phyloP scores from a whole-genome alignment of 345 rosid genomes.

The Moringa oleifera region DNA sequence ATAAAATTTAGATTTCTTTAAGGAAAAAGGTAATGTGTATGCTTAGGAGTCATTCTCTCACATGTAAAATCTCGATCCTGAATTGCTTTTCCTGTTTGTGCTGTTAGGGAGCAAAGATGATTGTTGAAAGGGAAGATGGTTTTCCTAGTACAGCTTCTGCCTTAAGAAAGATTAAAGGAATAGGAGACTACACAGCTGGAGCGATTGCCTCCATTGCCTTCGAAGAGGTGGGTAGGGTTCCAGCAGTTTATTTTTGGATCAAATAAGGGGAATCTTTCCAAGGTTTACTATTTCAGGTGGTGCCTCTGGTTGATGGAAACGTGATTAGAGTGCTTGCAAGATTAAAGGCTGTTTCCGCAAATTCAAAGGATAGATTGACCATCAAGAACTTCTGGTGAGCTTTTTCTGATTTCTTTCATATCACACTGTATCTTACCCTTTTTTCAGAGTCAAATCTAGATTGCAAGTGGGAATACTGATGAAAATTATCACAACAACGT shows the following conservation, averaged over 20 bases:
- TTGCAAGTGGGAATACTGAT: neutral
- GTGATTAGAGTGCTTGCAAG: constrained; percentile 66
- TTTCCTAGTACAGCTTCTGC: constrained; percentile 47
- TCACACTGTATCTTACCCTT: constrained; percentile 2
- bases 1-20: too few relatives aligned
- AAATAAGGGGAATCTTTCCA: constrained; percentile 2
- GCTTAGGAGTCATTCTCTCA: neutral
- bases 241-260: constrained; percentile 12
- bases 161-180: constrained; percentile 57
- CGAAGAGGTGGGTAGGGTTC: constrained; percentile 45
- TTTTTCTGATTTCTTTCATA: neutral
- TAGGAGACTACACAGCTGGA: constrained; percentile 79
- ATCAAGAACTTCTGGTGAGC: constrained; percentile 70
- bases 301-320: constrained; percentile 75
- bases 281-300: constrained; percentile 39
- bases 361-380: constrained; percentile 66
- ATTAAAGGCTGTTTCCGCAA: constrained; percentile 44
- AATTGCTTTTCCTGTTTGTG: constrained; percentile 41
- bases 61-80: constrained; percentile 2
- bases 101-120: constrained; percentile 78
- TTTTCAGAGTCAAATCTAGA: neutral
- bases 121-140: constrained; percentile 38
- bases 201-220: constrained; percentile 85
- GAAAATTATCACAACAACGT: neutral
- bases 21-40: too few relatives aligned